phyloP scores from a whole-genome alignment of 805 yeast genomes.

The Spathaspora arborariae region DNA sequence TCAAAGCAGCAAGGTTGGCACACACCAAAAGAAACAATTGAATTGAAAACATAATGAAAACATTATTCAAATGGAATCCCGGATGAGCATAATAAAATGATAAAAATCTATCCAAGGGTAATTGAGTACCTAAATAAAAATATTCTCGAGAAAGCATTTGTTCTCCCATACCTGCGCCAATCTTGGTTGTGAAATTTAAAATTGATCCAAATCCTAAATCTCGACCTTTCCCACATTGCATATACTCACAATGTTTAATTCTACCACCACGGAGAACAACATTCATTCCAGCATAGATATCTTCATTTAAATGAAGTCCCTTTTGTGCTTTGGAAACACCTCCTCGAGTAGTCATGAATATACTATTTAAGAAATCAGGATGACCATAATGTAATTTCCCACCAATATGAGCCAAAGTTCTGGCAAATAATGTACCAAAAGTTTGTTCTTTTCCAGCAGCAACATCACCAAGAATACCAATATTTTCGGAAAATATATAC shows the following conservation, averaged over 20 bases:
- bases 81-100: conserved; percentile 85
- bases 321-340: conserved; percentile 86
- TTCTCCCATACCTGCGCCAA: conserved; percentile 94
- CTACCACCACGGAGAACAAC: conserved; percentile 82
- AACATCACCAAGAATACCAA: conserved; percentile 83
- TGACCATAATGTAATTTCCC: conserved; percentile 87
- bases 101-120: conserved; percentile 76
- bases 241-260: conserved; percentile 82
- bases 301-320: conserved; percentile 83
- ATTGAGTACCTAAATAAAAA: conserved; percentile 74
- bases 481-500: conserved; percentile 80
- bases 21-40: conserved; percentile 68
- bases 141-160: conserved; percentile 83
- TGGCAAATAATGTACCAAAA: conserved; percentile 78
- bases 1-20: conserved; percentile 68
- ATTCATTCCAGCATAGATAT: conserved; percentile 86
- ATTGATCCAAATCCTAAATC: conserved; percentile 86
- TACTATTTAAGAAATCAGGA: conserved; percentile 76
- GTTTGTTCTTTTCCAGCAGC: conserved; percentile 92
- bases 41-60: conserved; percentile 72
- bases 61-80: conserved; percentile 80
- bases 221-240: conserved; percentile 89
- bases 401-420: conserved; percentile 81
- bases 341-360: conserved; percentile 81
- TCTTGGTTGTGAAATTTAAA: conserved; percentile 79